These are phyloP conservation scores for Coemansia sp. DNA, from an alignment of 192 early-diverging fungal species.

Conservation along the genomic window DNA sequence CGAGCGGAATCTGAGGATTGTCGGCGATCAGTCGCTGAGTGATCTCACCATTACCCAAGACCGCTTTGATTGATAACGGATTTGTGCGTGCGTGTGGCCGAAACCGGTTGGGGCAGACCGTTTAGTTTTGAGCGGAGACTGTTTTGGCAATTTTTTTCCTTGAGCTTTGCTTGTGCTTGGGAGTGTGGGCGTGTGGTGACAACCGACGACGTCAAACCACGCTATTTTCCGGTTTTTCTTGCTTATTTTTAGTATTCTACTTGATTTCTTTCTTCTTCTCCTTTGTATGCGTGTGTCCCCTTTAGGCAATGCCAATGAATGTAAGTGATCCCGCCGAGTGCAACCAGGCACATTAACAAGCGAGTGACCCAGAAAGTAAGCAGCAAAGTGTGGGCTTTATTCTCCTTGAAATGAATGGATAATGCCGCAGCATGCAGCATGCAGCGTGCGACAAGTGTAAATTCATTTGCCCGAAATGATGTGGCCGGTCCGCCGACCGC, in stretches of 20 bases:
- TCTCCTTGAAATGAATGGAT: not conserved
- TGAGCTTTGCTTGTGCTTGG: not conserved
- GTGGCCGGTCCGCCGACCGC: too few relatives aligned
- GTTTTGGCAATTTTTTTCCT: not conserved
- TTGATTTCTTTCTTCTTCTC: not conserved
- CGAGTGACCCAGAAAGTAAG: not conserved
- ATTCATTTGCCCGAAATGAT: too few relatives aligned
- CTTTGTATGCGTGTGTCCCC: not conserved
- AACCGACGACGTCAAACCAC: not conserved
- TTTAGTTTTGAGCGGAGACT: not conserved
- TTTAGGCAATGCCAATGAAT: not conserved
- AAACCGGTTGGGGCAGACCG: conserved; percentile 1
- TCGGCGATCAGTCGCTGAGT: conserved; percentile 46
- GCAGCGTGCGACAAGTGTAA: too few relatives aligned
- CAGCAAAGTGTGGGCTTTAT: not conserved
- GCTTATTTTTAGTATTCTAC: not conserved
- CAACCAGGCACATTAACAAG: not conserved
- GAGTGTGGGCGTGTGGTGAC: not conserved
- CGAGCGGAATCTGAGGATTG: conserved; percentile 77
- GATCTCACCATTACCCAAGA: conserved; percentile 54
- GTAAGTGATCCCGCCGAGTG: too few relatives aligned
- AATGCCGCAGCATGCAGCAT: too few relatives aligned
- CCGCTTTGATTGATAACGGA: conserved; percentile 24
- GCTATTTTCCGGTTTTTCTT: not conserved
- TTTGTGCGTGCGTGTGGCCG: not conserved